These are phyloP conservation scores for Cyberlindnera amylophila DNA, from an alignment of 805 yeast genomes.

Conservation along the genomic window DNA sequence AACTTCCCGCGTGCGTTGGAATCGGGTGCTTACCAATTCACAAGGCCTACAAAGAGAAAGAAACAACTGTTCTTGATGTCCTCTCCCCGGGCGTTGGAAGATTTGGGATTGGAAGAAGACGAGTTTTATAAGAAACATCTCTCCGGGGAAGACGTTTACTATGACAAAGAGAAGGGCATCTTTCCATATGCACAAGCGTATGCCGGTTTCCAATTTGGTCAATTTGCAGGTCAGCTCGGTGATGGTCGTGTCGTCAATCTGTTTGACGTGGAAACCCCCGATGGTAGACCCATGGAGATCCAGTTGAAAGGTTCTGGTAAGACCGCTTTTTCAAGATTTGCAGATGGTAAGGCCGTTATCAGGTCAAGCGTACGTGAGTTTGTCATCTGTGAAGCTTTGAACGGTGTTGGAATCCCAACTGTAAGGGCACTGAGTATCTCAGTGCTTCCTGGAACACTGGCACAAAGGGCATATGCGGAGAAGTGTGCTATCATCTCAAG, in stretches of 20 bases:
- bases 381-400: conserved; percentile 73
- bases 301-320: conserved; percentile 91
- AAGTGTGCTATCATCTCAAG: conserved; percentile 82
- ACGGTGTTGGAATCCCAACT: conserved; percentile 81
- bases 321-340: conserved; percentile 91
- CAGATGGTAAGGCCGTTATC: conserved; percentile 93
- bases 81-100: conserved; percentile 56
- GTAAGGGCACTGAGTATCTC: conserved; percentile 79
- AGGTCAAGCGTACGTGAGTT: conserved; percentile 88
- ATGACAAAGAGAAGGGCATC: conserved; percentile 34
- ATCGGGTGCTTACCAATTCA: conserved; percentile 70
- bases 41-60: conserved; percentile 60
- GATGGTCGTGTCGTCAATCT: conserved; percentile 89
- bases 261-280: conserved; percentile 57
- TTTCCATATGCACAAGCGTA: conserved; percentile 88
- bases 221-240: conserved; percentile 95
- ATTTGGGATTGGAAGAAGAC: conserved; percentile 52
- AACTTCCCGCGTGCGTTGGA: conserved; percentile 49
- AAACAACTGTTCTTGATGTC: conserved; percentile 51
- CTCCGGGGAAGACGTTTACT: conserved; percentile 52
- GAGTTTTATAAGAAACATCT: conserved; percentile 50
- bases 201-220: conserved; percentile 96
- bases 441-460: conserved; percentile 67
- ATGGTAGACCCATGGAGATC: conserved; percentile 45
- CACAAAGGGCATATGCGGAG: conserved; percentile 69